Base-by-base conservation (phyloP, 2,329 filamentous ascomycete genomes). In the Biscogniauxia marginata region DNA sequence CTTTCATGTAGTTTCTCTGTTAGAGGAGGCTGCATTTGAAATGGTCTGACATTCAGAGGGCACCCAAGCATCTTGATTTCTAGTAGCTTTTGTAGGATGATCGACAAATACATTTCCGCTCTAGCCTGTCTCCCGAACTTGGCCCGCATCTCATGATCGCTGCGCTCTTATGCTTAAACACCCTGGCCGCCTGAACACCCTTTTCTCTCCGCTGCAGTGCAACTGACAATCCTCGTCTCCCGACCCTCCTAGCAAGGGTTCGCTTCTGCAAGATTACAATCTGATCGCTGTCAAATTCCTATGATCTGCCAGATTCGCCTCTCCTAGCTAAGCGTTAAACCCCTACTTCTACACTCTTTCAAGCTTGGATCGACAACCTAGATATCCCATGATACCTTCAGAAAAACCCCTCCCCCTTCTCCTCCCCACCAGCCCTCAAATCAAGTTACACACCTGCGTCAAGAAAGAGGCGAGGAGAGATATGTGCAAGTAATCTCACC, bases 161-260 rank as follows among this genome's bases (percentile, higher is more conserved):
- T 54, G 55, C 55, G 54, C 54, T 59, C 61, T 63, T 63, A 63
- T 61, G 58, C 61, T 63, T 63, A 63, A 63, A 61, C 58, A 61
- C 52, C 61, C 58, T 59, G 44, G 56, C 30, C 30, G 30, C 30
- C 30, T 39, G 30, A 6, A 59, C 61, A 61, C 61, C 58, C 61
- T 55, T 61, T 61, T 61, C 58, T 63, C 58, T 63, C 61, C 61
- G 61, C 61, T 63, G 61, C 61, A 63, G 61, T 63, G 61, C 61
- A 56, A 63, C 61, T 20, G 46, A 56, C 49, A 53, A 63, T 57
- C 60, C 58, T 61, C 61, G 58, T 61, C 61, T 63, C 61, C 61
- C 61, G 61, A 61, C 56, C 56, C 61, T 61, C 61, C 61, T 56
- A 61, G 49, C 61, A 63, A 30, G 55, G 61, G 58, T 56, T 53